Conservation (phyloP, 768 basidiomycete species). For the Lactarius vividus region DNA sequence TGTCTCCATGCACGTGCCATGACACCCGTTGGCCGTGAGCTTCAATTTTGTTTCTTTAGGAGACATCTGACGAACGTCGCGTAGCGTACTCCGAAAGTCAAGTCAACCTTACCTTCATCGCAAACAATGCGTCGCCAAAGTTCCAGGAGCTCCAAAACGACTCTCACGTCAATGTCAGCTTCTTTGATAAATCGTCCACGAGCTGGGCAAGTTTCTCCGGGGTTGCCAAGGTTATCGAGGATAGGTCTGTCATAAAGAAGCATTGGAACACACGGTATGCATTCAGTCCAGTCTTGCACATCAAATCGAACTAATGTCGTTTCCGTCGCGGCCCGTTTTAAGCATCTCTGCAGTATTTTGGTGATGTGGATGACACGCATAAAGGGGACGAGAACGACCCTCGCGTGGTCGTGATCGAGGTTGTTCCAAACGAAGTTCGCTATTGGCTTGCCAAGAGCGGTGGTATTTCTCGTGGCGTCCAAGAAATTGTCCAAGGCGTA, state of each 20-base stretch:
- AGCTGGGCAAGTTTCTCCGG: slow-evolving; percentile 82
- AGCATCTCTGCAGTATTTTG: slow-evolving; percentile 75
- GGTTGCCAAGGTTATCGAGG: slow-evolving; percentile 60
- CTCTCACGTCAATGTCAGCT: slow-evolving; percentile 75
- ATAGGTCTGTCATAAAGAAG: slow-evolving; percentile 60
- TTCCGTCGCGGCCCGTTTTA: slow-evolving; percentile 29
- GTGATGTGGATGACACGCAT: slow-evolving; percentile 81
- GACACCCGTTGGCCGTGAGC: slow-evolving; percentile 65
- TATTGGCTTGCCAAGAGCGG: slow-evolving; percentile 75
- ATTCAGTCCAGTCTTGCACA: slow-evolving; percentile 27
- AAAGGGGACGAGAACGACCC: slow-evolving; percentile 80
- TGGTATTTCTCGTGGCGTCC: slow-evolving; percentile 52
- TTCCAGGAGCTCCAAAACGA: slow-evolving; percentile 77
- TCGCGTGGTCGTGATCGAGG: slow-evolving; percentile 72
- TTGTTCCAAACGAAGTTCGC: slow-evolving; percentile 75
- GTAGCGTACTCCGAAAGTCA: slow-evolving; percentile 47
- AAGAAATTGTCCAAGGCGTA: slow-evolving; percentile 56
- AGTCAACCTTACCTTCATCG: slow-evolving; percentile 63
- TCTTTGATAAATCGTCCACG: slow-evolving; percentile 64
- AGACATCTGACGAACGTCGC: slow-evolving; percentile 1
- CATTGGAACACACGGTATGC: slow-evolving; percentile 56
- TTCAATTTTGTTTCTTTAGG: not conserved
- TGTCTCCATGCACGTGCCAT: slow-evolving; percentile 79
- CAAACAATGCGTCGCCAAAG: slow-evolving; percentile 71
- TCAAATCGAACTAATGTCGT: not conserved